Evolutionary conservation across 2,329 filamentous ascomycete genomes (phyloP).

Genomic region (Colletotrichum lindemuthianum): DNA sequence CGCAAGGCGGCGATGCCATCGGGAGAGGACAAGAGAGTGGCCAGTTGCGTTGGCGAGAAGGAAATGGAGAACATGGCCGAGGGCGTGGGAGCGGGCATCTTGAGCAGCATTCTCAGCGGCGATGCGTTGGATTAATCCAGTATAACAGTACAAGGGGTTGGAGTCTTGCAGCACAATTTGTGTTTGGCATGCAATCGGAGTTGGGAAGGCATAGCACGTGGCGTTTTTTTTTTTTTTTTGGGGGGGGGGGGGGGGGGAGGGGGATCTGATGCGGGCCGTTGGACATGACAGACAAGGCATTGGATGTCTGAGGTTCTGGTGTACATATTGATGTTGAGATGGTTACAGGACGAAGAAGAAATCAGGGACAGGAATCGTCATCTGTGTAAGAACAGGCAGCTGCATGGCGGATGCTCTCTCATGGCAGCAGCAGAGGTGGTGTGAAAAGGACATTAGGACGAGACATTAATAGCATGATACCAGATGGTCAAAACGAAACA

Average conservation of each 20-base stretch:
- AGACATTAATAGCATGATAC: slow-evolving; percentile 36
- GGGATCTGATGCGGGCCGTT: slow-evolving; percentile 6
- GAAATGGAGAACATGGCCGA: slow-evolving; percentile 80
- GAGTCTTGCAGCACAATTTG: slow-evolving; percentile 10
- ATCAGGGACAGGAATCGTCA: background rate
- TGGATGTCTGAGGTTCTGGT: slow-evolving; percentile 10
- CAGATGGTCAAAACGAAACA: slow-evolving; percentile 33
- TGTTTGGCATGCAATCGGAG: slow-evolving; percentile 36
- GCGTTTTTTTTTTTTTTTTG: slow-evolving; percentile 36
- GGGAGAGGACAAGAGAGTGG: slow-evolving; percentile 79
- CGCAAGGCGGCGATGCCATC: slow-evolving; percentile 64
- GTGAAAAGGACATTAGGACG: slow-evolving; percentile 8
- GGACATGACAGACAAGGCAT: slow-evolving; percentile 4
- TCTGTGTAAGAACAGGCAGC: background rate
- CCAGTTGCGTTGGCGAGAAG: slow-evolving; percentile 81
- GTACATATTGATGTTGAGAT: slow-evolving; percentile 7
- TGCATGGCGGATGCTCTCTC: slow-evolving; percentile 22
- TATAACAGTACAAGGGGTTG: slow-evolving; percentile 28
- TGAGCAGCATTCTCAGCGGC: slow-evolving; percentile 70
- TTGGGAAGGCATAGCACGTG: slow-evolving; percentile 32
- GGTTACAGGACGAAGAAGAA: background rate
- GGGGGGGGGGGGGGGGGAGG: no score
- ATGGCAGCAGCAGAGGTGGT: slow-evolving; percentile 9
- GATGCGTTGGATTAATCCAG: slow-evolving; percentile 63
- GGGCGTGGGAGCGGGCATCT: slow-evolving; percentile 68